These are phyloP conservation scores for Oryza meridionalis DNA, from an alignment of 176 grass and related monocot species.

Conservation along the genomic window DNA sequence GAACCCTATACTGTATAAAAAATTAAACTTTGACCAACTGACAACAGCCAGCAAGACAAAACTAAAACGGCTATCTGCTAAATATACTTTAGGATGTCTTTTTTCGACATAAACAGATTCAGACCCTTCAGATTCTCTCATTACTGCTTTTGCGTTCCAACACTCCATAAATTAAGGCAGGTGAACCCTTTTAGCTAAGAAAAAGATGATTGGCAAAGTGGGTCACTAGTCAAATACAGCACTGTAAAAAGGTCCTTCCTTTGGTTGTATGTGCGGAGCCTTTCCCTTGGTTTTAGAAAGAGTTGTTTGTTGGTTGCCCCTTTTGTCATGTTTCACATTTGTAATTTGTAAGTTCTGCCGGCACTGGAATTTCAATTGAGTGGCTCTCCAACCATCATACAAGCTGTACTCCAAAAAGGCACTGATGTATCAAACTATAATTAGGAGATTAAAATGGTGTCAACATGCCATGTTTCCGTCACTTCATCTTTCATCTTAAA, in stretches of 20 bases:
- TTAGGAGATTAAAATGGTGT: neutral
- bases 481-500: conserved; percentile 7
- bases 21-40: conserved; percentile 53
- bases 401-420: conserved; percentile 29
- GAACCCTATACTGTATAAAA: conserved; percentile 22
- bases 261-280: conserved; percentile 48
- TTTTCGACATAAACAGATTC: conserved; percentile 47
- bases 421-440: neutral
- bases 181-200: conserved; percentile 41
- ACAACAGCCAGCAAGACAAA: conserved; percentile 32
- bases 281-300: conserved; percentile 65
- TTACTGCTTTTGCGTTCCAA: conserved; percentile 37
- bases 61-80: conserved; percentile 38
- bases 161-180: conserved; percentile 50
- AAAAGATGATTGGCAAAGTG: conserved; percentile 49
- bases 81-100: conserved; percentile 52
- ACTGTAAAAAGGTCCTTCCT: conserved; percentile 55
- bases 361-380: conserved; percentile 33
- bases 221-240: conserved; percentile 67
- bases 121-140: conserved; percentile 47
- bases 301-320: conserved; percentile 52
- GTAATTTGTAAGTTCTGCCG: conserved; percentile 49
- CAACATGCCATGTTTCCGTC: neutral
- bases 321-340: conserved; percentile 51
- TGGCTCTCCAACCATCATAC: conserved; percentile 34